Conservation (phyloP, 208 protist genomes). For the Crithidia expoeki region DNA sequence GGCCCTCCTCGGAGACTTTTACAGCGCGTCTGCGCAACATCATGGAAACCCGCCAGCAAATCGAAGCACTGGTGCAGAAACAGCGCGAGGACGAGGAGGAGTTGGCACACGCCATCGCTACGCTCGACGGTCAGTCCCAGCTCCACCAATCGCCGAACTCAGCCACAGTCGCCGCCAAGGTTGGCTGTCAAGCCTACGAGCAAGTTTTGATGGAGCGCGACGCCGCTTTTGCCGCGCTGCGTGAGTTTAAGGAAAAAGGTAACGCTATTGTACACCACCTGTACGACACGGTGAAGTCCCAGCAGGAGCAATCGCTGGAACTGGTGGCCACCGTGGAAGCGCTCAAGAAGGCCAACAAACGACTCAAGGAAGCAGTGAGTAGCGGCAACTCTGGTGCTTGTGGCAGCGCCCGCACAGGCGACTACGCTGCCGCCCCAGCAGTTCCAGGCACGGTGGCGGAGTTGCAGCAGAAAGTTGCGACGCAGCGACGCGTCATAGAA, state of each 20-base stretch:
- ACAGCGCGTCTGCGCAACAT: slow-evolving; percentile 27
- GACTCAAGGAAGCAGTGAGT: slow-evolving; percentile 17
- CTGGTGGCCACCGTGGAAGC: slow-evolving; percentile 41
- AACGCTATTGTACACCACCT: slow-evolving; percentile 54
- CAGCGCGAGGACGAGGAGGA: slow-evolving; percentile 37
- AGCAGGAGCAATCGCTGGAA: slow-evolving; percentile 39
- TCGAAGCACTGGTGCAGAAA: slow-evolving; percentile 30
- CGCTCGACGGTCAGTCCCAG: slow-evolving; percentile 22
- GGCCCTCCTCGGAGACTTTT: slow-evolving; percentile 27
- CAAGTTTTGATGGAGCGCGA: slow-evolving; percentile 53
- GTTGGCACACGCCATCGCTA: slow-evolving; percentile 15
- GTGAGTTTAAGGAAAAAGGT: slow-evolving; percentile 52
- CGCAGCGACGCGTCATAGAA: slow-evolving; percentile 38
- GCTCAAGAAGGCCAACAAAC: slow-evolving; percentile 41
- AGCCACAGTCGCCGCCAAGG: background rate
- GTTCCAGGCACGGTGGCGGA: slow-evolving; percentile 12
- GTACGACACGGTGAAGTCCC: slow-evolving; percentile 40
- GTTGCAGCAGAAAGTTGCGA: slow-evolving; percentile 34
- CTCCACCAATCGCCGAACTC: slow-evolving; percentile 2
- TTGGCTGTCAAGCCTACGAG: slow-evolving; percentile 12
- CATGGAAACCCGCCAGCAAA: slow-evolving; percentile 34
- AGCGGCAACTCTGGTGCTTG: background rate
- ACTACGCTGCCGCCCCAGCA: background rate
- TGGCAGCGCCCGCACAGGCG: background rate
- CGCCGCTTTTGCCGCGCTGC: slow-evolving; percentile 43